Percentiles rank a stretch among this genome's conserved stretches.
Conservation (phyloP, 1,139 yeast species). For the Hansenula sp. region DNA sequence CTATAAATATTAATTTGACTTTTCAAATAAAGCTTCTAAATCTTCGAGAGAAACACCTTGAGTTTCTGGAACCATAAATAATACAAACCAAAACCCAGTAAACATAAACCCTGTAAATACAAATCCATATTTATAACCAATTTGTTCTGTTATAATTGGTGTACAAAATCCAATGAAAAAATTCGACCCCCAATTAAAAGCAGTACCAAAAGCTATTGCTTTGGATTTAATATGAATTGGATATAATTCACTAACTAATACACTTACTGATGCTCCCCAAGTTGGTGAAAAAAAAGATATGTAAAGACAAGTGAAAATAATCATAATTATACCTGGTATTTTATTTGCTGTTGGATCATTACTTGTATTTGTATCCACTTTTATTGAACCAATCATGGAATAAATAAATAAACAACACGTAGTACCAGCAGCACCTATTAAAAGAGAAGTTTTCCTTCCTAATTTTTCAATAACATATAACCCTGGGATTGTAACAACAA, state of each 20-base stretch:
- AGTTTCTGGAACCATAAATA: slow-evolving; percentile 64
- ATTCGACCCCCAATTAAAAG: slow-evolving; percentile 73
- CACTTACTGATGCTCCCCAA: slow-evolving; percentile 82
- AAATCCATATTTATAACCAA: slow-evolving; percentile 59
- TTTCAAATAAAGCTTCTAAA: slow-evolving; percentile 37
- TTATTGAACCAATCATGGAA: slow-evolving; percentile 59
- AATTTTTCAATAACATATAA: slow-evolving; percentile 60
- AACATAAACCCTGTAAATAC: slow-evolving; percentile 65
- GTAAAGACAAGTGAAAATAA: slow-evolving; percentile 69
- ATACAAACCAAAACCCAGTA: slow-evolving; percentile 53
- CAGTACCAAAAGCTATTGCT: slow-evolving; percentile 71
- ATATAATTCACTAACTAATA: slow-evolving; percentile 70
- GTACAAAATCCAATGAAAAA: slow-evolving; percentile 71
- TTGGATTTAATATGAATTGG: slow-evolving; percentile 72
- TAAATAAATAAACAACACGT: slow-evolving; percentile 55
- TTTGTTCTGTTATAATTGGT: slow-evolving; percentile 53
- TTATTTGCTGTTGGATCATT: slow-evolving; percentile 24
- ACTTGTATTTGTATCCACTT: slow-evolving; percentile 26
- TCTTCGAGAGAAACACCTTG: slow-evolving; percentile 66
- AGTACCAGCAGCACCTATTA: slow-evolving; percentile 62
- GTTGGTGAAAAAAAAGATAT: slow-evolving; percentile 76
- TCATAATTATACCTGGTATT: slow-evolving; percentile 55
- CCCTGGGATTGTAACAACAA: slow-evolving; percentile 66
- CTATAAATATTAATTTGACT: too few species aligned
- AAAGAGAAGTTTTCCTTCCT: slow-evolving; percentile 63